phyloP scores from a whole-genome alignment of 345 rosid species.

The Pistacia integerrima region DNA sequence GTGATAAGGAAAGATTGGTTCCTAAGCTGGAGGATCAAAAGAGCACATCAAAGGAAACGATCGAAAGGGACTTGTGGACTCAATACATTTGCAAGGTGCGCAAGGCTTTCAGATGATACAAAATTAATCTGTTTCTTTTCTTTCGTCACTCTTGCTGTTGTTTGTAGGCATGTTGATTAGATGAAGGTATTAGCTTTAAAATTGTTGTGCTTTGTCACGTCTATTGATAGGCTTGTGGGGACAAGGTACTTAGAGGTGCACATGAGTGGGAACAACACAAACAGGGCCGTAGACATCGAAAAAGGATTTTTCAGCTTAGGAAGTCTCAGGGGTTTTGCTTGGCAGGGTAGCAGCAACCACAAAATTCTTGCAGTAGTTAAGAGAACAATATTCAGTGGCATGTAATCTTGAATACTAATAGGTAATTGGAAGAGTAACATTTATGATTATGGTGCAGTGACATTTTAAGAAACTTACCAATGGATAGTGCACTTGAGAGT shows the following conservation, averaged over 20 bases:
- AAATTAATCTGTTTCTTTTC: neutral
- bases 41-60: constrained; percentile 18
- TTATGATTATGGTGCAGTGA: too few relatives aligned
- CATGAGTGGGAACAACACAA: constrained; percentile 94
- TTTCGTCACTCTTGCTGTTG: neutral
- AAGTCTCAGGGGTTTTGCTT: constrained; percentile 32
- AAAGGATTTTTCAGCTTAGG: constrained; percentile 50
- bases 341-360: constrained; percentile 1
- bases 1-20: constrained; percentile 23
- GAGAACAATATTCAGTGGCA: neutral
- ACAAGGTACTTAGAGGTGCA: constrained; percentile 83
- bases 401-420: neutral
- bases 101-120: neutral
- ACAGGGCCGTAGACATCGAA: constrained; percentile 82
- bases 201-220: neutral
- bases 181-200: neutral
- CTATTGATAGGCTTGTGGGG: constrained; percentile 73
- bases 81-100: constrained; percentile 80
- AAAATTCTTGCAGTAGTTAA: neutral
- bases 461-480: too few relatives aligned
- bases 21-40: constrained; percentile 16
- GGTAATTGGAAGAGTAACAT: neutral
- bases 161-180: neutral
- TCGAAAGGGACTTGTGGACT: constrained; percentile 81
- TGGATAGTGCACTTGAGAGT: too few relatives aligned